Evolutionary conservation across 2,329 filamentous ascomycete species (phyloP).

Genomic region (Sporothrix dimorphospora): DNA sequence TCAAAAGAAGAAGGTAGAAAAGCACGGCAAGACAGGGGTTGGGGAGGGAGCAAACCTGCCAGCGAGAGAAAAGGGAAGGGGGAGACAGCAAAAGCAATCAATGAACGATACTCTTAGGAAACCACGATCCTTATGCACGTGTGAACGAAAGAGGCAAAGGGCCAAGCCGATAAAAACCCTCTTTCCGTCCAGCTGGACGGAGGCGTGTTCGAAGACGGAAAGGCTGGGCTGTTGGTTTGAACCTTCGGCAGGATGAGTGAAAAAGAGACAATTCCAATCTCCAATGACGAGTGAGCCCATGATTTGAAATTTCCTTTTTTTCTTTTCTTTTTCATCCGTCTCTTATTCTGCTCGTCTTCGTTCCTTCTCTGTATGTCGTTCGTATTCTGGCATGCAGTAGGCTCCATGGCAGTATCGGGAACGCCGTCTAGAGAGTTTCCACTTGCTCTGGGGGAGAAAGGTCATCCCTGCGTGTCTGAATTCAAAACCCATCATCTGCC

Average conservation of each 20-base stretch:
- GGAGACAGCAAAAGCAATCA: background rate
- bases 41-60: background rate
- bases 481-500: background rate
- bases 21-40: background rate
- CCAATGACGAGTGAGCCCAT: background rate
- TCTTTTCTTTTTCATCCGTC: background rate
- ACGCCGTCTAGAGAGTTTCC: background rate
- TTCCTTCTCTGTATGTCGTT: background rate
- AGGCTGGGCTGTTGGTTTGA: background rate
- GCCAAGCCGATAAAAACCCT: background rate
- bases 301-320: background rate
- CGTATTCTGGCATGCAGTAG: background rate
- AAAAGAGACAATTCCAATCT: background rate
- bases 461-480: background rate
- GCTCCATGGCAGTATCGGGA: background rate
- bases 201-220: background rate
- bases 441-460: background rate
- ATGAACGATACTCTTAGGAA: background rate
- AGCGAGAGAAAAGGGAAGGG: background rate
- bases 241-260: background rate
- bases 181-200: slow-evolving; percentile 4
- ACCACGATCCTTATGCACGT: background rate
- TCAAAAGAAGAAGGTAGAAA: slow-evolving; percentile 11
- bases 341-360: background rate
- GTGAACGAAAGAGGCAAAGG: background rate